Percentiles rank a stretch among this genome's conserved stretches.
Evolutionary conservation across 192 early-diverging fungal genomes (phyloP).

Genomic region (Gryganskiella cystojenkinii): DNA sequence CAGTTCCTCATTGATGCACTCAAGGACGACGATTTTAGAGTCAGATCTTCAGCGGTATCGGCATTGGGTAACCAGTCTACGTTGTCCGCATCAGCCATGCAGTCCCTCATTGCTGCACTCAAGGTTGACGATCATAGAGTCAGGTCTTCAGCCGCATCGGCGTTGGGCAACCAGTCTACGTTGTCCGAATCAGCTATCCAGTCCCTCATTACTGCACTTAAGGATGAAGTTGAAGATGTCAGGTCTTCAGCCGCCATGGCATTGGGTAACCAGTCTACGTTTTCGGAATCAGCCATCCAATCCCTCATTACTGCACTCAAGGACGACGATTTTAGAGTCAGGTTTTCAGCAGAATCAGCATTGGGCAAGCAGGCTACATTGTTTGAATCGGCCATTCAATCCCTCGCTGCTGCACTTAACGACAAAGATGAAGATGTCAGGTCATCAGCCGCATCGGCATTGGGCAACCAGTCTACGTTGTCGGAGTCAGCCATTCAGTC

Average conservation of each 20-base stretch:
- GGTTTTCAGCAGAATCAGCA: not conserved
- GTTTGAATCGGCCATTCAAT: not conserved
- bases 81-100: not conserved
- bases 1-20: not conserved
- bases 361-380: not conserved
- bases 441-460: not conserved
- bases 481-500: not conserved
- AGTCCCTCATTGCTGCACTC: constrained; percentile 1
- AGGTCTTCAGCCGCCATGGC: not conserved
- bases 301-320: not conserved
- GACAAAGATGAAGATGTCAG: not conserved
- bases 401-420: not conserved
- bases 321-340: not conserved
- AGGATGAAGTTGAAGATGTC: not conserved
- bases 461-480: not conserved
- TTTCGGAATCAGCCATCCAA: no score
- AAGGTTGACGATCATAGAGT: not conserved
- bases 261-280: no score
- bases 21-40: not conserved
- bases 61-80: constrained; percentile 3
- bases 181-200: not conserved
- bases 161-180: not conserved
- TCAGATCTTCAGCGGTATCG: not conserved
- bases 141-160: not conserved
- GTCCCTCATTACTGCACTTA: not conserved